phyloP scores from a whole-genome alignment of 352 stramenopile genomes.

The Proteromonas lacertae region DNA sequence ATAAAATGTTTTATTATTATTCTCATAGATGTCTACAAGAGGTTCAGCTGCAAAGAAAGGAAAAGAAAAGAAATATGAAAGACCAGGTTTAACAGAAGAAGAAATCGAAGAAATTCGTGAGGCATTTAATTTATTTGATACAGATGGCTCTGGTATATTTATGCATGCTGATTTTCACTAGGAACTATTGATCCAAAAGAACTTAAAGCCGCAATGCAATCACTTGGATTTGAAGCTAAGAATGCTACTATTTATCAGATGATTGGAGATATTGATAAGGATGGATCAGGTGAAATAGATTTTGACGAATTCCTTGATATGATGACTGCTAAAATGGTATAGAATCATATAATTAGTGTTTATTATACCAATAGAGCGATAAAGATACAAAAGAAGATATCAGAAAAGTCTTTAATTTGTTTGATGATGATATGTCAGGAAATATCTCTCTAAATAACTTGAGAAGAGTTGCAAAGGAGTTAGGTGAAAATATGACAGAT shows the following conservation, averaged over 20 bases:
- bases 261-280: constrained; percentile 76
- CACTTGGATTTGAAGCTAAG: constrained; percentile 73
- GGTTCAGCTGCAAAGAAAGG: not conserved
- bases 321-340: constrained; percentile 71
- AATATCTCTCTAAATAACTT: constrained; percentile 83
- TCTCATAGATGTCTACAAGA: too few species aligned
- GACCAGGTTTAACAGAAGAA: constrained; percentile 41
- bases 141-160: constrained; percentile 31
- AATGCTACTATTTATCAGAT: constrained; percentile 90
- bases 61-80: constrained; percentile 9
- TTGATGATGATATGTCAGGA: constrained; percentile 78
- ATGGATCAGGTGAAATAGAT: constrained; percentile 59
- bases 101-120: constrained; percentile 71
- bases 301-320: constrained; percentile 89
- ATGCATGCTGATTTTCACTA: not conserved
- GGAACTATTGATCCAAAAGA: constrained; percentile 68
- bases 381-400: constrained; percentile 81
- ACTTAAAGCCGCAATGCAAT: constrained; percentile 73
- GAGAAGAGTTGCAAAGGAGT: constrained; percentile 75
- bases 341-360: not conserved
- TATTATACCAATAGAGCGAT: constrained; percentile 20
- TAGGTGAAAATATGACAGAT: too few species aligned
- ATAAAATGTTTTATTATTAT: too few species aligned
- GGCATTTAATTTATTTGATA: constrained; percentile 84
- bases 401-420: constrained; percentile 81